These are phyloP conservation scores for Albophoma yamanashiensis DNA, from an alignment of 2,329 filamentous ascomycete genomes.

Conservation along the genomic window DNA sequence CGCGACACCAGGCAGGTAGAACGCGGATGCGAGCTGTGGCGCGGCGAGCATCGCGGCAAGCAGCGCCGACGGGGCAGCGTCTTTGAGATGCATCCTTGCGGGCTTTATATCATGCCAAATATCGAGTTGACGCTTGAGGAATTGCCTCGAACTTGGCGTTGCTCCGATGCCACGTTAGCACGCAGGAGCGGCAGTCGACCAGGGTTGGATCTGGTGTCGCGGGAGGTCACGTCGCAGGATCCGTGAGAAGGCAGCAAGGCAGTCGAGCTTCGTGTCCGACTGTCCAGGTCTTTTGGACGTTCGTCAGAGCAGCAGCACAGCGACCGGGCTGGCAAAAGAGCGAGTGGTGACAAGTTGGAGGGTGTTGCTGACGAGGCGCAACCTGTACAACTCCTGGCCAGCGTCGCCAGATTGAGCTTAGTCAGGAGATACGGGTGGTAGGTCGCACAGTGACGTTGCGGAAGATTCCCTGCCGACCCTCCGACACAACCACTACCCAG, in stretches of 20 bases:
- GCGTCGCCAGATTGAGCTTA: slow-evolving; percentile 7
- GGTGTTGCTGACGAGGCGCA: not conserved
- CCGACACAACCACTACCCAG: not conserved
- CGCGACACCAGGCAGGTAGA: slow-evolving; percentile 93
- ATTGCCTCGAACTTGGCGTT: not conserved
- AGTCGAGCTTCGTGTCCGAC: not conserved
- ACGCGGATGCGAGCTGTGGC: slow-evolving; percentile 54
- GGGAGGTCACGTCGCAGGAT: not conserved
- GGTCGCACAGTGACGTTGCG: not conserved
- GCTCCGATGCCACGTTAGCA: not conserved
- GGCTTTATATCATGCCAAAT: slow-evolving; percentile 16
- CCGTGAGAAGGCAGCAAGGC: not conserved
- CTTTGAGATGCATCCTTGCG: slow-evolving; percentile 33
- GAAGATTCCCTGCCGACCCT: slow-evolving; percentile 1
- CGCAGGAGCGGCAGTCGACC: not conserved
- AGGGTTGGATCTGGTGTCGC: not conserved
- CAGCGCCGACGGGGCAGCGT: slow-evolving; percentile 37
- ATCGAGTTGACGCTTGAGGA: not conserved
- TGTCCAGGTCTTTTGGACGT: not conserved
- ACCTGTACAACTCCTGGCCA: not conserved
- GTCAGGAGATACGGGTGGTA: slow-evolving; percentile 2
- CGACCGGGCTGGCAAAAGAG: not conserved
- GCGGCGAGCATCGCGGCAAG: slow-evolving; percentile 37
- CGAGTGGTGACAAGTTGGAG: not conserved
- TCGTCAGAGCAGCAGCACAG: not conserved